Conservation (phyloP, 768 basidiomycete genomes). For the Mycena floridula region DNA sequence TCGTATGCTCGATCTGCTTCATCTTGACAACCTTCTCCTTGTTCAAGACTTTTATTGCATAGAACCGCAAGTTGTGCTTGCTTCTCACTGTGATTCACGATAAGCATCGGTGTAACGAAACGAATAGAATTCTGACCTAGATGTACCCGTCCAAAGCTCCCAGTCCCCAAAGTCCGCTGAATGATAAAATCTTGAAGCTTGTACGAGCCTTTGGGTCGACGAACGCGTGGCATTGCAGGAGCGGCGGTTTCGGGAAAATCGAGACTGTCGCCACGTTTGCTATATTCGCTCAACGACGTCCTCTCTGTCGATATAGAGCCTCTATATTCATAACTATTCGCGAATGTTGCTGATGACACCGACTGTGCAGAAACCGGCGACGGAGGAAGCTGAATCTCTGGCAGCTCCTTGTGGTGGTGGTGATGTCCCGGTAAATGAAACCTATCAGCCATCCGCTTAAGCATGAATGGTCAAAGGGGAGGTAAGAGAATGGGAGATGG, state of each 20-base stretch:
- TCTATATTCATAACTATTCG: conserved; percentile 49
- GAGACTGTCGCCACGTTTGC: conserved; percentile 32
- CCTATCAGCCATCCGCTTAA: conserved; percentile 48
- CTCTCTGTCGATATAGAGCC: conserved; percentile 66
- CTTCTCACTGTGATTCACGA: conserved; percentile 58
- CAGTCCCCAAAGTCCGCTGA: conserved; percentile 83
- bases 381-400: conserved; percentile 13
- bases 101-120: conserved; percentile 3
- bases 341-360: too few species aligned
- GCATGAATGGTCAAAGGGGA: conserved; percentile 22
- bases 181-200: conserved; percentile 73
- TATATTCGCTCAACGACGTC: conserved; percentile 47
- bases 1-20: conserved; percentile 97
- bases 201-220: conserved; percentile 57
- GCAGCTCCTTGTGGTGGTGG: neutral
- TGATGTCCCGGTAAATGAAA: conserved; percentile 27
- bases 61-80: conserved; percentile 92
- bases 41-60: conserved; percentile 91
- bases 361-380: conserved; percentile 21
- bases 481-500: conserved; percentile 8
- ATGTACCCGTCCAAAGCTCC: conserved; percentile 96
- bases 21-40: conserved; percentile 89
- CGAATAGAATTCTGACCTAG: conserved; percentile 45
- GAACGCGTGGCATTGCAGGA: conserved; percentile 20
- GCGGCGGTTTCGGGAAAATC: conserved; percentile 26